A percentile compares a stretch with the other conserved stretches of the same genome.
phyloP scores from a whole-genome alignment of 2,329 filamentous ascomycete species.

The Malbranchea cinnamomea region DNA sequence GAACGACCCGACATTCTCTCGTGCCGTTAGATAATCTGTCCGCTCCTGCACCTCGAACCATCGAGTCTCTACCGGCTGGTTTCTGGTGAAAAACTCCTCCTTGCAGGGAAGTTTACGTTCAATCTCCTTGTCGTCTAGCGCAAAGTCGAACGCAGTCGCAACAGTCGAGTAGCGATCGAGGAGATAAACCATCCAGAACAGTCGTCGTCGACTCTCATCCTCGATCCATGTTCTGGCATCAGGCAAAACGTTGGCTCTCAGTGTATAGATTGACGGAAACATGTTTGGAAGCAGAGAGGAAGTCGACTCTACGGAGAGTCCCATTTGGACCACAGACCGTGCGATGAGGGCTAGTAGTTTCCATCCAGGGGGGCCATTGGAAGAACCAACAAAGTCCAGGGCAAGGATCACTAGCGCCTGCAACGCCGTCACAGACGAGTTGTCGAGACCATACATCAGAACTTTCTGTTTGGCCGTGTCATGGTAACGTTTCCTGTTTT shows the following conservation, averaged over 20 bases:
- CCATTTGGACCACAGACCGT: conserved; percentile 74
- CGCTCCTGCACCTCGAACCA: conserved; percentile 51
- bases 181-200: conserved; percentile 92
- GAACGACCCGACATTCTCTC: conserved; percentile 74
- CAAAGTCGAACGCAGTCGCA: conserved; percentile 83
- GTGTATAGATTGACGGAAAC: conserved; percentile 75
- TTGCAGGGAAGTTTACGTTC: conserved; percentile 75
- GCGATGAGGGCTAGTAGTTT: conserved; percentile 82
- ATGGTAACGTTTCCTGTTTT: conserved; percentile 61
- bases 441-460: conserved; percentile 72
- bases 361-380: conserved; percentile 84
- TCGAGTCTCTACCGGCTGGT: conserved; percentile 67
- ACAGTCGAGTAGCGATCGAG: conserved; percentile 83
- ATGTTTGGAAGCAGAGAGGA: conserved; percentile 64
- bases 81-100: conserved; percentile 72
- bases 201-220: conserved; percentile 66
- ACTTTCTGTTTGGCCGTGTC: conserved; percentile 73
- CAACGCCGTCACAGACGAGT: conserved; percentile 74
- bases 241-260: conserved; percentile 69
- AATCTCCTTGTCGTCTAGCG: conserved; percentile 76
- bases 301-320: conserved; percentile 67
- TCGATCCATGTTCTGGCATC: conserved; percentile 77
- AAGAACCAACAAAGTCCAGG: conserved; percentile 68
- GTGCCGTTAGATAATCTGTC: conserved; percentile 51
- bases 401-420: conserved; percentile 80